phyloP scores from a whole-genome alignment of 345 rosid species.

The Viola odorata region DNA sequence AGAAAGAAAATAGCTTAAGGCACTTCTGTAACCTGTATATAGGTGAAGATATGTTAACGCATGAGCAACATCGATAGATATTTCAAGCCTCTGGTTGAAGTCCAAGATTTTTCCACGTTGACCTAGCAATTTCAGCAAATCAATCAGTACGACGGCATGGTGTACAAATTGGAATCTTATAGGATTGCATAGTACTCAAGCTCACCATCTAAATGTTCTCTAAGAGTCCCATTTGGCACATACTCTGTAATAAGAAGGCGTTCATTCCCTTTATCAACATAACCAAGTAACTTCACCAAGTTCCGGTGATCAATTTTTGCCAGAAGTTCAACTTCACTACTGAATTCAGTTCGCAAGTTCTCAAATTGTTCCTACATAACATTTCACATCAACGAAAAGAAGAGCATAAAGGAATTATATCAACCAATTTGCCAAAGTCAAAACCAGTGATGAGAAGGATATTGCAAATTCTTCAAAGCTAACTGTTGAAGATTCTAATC shows the following conservation, averaged over 20 bases:
- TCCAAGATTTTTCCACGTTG: slow-evolving; percentile 59
- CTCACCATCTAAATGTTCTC: slow-evolving; percentile 96
- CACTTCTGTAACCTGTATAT: slow-evolving; percentile 58
- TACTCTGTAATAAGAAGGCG: slow-evolving; percentile 90
- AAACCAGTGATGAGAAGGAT: not conserved
- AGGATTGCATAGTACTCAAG: not conserved
- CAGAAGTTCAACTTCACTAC: slow-evolving; percentile 89
- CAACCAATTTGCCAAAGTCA: slow-evolving; percentile 4
- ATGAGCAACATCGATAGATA: slow-evolving; percentile 90
- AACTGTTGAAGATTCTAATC: no score
- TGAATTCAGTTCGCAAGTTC: slow-evolving; percentile 64
- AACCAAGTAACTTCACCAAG: slow-evolving; percentile 89
- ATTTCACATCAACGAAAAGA: slow-evolving; percentile 14
- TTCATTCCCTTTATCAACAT: slow-evolving; percentile 71
- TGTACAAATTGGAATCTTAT: slow-evolving; percentile 4
- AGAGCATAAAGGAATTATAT: not conserved
- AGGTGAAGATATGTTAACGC: slow-evolving; percentile 88
- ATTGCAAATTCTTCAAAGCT: not conserved
- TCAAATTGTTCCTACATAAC: slow-evolving; percentile 62
- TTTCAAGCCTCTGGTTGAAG: slow-evolving; percentile 87
- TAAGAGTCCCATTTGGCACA: slow-evolving; percentile 85
- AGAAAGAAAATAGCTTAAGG: not conserved
- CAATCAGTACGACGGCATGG: not conserved
- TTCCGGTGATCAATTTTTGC: slow-evolving; percentile 86
- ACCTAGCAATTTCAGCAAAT: slow-evolving; percentile 36